Evolutionary conservation across 176 grass and related monocot species (phyloP), one percentile per base, ranked within the genome.

Genomic region (Tillandsia leiboldiana): DNA sequence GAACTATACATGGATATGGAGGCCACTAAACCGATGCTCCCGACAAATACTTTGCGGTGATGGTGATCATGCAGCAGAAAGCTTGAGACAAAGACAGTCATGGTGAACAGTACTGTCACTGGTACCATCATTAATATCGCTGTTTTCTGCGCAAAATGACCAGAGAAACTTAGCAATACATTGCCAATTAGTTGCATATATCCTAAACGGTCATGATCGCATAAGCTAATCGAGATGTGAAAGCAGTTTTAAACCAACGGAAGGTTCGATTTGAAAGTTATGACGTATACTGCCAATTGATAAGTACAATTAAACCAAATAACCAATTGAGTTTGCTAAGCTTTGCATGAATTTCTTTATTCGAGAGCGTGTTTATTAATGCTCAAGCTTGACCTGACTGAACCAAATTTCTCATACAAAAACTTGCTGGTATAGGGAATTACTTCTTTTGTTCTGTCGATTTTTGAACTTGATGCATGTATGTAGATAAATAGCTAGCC

Each of bases 1-100:
- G 88, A 84, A 24, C 83, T 71, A 51, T 95, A 95, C 86, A 95
- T 90, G 20, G 81, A 87, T 68, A 87, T 73, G 61, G 83, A 86
- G 28, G 83, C 68, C 18, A 85, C 75, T 48, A 90, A 52, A 15
- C 83, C 83, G 72, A 90, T 74, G 11, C 83, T 87, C 12, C 90
- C 86, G 15, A 87, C 83, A 74, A 90, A 79, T 67, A 80, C 54
- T 63, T 95, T 90, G n/a, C 90, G 74, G 58, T 72, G 72, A 8
- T 64, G 78, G 50, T 87, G 84, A 2, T 63, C 76, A 42, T 84
- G 74, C 3, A 75, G 48, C 24, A 65, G 0, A 3, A 84, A 79
- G 18, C 20, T 87, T 23, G 83, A 84, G 9, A 81, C 42, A 58
- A 69, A 11, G 10, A 78, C 74, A 52, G 83, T 80, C 42, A 79